Base-by-base conservation (phyloP, 2,329 filamentous ascomycete species). In the Neonectria sp. region DNA sequence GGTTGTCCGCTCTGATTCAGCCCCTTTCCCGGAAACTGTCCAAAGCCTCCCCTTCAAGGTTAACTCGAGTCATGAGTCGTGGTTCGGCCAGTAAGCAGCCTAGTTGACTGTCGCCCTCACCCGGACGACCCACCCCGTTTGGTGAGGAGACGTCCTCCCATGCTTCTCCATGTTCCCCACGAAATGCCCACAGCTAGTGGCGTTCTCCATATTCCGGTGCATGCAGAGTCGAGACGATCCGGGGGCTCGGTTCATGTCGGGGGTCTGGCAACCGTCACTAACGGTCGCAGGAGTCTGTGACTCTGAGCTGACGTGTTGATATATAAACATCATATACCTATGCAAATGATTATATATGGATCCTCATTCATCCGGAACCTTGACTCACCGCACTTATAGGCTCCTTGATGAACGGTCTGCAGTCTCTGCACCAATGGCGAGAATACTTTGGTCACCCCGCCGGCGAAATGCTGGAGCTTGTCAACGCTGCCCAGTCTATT, bases 361-460 rank as follows among this genome's bases (percentile, higher is more conserved):
- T 17, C 15, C 40, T 17, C 35, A 40, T 33, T 57, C 56, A 56
- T 43, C 56, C 29, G 27, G 2, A 5, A 25, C 5, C n/a, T 33
- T 40, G 17, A 49, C 60, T 70, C 12, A 71, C 43, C 11, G 31
- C 24, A 15, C 12, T 21, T 11, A 29, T 55, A 76, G 78, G 79
- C 7, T 79, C 79, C 13, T 64, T 81, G 56, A 81, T 82, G 78
- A 82, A 82, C 65, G 79, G 81, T 11, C 76, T 85, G 4, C 82
- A 84, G 70, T 78, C 80, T 9, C 73, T 84, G 0, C 65, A 71
- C 1, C 73, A 80, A 66, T 84, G 83, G 82, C 74, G 77, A 62
- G 65, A 71, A 6, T 84, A 82, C 68, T 82, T 84, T 46, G 72
- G 74, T n/a, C 68, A 78, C 24, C 80, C 79, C 2, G 37, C 65